These are phyloP conservation scores for Gynandropsis gynandra DNA, from an alignment of 345 rosid genomes.

Conservation along the genomic window DNA sequence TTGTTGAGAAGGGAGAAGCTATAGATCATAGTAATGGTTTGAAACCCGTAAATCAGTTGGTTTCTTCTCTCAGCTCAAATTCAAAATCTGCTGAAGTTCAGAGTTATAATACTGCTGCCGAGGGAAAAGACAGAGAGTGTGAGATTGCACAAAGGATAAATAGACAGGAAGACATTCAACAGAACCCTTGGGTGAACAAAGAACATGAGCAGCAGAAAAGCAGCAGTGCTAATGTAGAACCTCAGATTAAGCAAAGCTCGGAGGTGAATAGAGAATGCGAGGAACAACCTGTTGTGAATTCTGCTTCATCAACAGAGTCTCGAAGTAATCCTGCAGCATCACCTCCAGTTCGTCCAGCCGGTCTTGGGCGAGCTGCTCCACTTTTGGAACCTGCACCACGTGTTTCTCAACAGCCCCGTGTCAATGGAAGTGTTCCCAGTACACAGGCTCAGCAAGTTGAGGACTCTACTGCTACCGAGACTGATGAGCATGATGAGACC, in stretches of 20 bases:
- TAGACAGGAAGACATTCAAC: constrained; percentile 18
- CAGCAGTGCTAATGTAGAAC: constrained; percentile 23
- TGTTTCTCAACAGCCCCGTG: constrained; percentile 65
- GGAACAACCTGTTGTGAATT: constrained; percentile 13
- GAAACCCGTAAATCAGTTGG: constrained; percentile 19
- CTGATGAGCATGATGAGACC: constrained; percentile 85
- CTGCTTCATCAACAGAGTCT: constrained; percentile 36
- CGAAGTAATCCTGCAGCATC: constrained; percentile 26
- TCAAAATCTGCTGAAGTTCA: constrained; percentile 26
- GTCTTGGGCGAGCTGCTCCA: constrained; percentile 86
- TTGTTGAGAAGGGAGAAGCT: constrained; percentile 25
- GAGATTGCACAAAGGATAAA: constrained; percentile 13
- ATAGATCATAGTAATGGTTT: constrained; percentile 15
- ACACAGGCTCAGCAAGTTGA: constrained; percentile 62
- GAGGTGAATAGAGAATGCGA: constrained; percentile 28
- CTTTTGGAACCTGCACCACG: constrained; percentile 74
- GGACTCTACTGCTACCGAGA: constrained; percentile 54
- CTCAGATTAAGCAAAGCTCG: constrained; percentile 25
- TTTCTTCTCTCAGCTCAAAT: constrained; percentile 22
- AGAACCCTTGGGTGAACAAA: constrained; percentile 13
- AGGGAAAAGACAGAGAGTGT: constrained; percentile 7
- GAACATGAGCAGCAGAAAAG: constrained; percentile 22
- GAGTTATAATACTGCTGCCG: constrained; percentile 20
- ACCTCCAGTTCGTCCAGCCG: constrained; percentile 70
- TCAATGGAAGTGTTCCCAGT: constrained; percentile 56